Conservation (phyloP, 257 asterid species). For the Capsicum chinense region DNA sequence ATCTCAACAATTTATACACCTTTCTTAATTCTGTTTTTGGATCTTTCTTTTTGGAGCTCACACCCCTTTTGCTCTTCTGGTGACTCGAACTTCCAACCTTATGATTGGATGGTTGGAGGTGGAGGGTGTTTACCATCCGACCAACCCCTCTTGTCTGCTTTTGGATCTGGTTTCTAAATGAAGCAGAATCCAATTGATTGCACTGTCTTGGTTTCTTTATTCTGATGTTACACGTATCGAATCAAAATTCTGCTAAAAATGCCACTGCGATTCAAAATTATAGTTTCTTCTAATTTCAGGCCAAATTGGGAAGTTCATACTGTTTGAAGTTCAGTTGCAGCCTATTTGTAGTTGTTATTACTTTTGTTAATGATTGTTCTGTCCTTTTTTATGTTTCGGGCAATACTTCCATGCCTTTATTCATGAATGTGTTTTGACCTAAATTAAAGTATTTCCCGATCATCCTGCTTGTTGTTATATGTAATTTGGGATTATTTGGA, state of each 20-base stretch:
- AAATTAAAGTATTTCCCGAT: not conserved
- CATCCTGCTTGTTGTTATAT: not conserved
- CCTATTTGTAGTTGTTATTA: not conserved
- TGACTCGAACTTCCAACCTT: too few species aligned
- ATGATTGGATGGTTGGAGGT: too few species aligned
- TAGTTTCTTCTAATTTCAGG: not conserved
- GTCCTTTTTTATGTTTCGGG: not conserved
- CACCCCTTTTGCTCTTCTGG: too few species aligned
- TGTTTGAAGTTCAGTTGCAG: not conserved
- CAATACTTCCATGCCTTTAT: not conserved
- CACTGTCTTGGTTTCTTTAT: not conserved
- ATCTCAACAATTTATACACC: not conserved
- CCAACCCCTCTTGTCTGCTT: constrained; percentile 27
- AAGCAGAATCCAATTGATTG: not conserved
- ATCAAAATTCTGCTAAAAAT: not conserved
- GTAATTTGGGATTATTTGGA: constrained; percentile 19
- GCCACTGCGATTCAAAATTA: not conserved
- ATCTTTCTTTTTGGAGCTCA: constrained; percentile 29
- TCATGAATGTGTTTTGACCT: not conserved
- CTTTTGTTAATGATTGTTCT: not conserved
- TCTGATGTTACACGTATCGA: constrained; percentile 4
- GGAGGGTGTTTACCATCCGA: too few species aligned
- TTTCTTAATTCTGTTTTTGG: constrained; percentile 45
- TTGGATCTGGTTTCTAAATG: constrained; percentile 41
- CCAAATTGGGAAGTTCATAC: not conserved